Base-by-base conservation (phyloP, 2,329 filamentous ascomycete genomes). In the Helminthosporium solani region DNA sequence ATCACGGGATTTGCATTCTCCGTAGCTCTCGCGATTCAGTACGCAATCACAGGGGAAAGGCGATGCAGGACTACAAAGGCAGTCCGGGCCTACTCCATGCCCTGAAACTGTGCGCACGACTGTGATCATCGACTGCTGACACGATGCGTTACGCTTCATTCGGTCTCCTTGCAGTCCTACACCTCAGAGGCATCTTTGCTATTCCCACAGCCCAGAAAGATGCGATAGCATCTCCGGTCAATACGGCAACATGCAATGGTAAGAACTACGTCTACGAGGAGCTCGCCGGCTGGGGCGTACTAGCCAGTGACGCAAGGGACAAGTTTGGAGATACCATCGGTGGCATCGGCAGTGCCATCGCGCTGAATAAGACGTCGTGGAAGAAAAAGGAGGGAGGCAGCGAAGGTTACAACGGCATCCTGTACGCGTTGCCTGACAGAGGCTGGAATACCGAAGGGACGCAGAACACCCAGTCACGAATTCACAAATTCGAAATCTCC, bases 391-490 rank as follows among this genome's bases (percentile, higher is more conserved):
- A 75, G 70, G 56, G 73, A 72, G 42, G 57, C 18, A 54, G 51
- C 3, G 58, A 61, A 5, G 74, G 64, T 5, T 89, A 88, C 61
- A 75, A 76, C 2, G 86, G 84, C 14, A 75, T 79, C 3, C 60
- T 88, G 18, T 89, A 80, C 70, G 74, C 76, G 11, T 67, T 88
- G 14, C 85, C 86, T 1, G 84, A 88, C 60, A 76, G 85, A 49
- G 86, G 86, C 30, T 89, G 86, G 84, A 88, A 89, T 60, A 88
- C 85, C 0, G 73, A 87, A 56, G 85, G 7, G 54, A 88, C 85
- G 0, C 65, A 85, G 15, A 87, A 87, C 63, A 87, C 78, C 63
- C 81, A 87, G 53, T 77, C 79, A 2, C 78, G 86, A 27, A 76
- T 90, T 21, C 86, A 90, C 67, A 85, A 86, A 61, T 84, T 88